Base-by-base conservation (phyloP, 345 rosid species). In the Salix koriyanagi region DNA sequence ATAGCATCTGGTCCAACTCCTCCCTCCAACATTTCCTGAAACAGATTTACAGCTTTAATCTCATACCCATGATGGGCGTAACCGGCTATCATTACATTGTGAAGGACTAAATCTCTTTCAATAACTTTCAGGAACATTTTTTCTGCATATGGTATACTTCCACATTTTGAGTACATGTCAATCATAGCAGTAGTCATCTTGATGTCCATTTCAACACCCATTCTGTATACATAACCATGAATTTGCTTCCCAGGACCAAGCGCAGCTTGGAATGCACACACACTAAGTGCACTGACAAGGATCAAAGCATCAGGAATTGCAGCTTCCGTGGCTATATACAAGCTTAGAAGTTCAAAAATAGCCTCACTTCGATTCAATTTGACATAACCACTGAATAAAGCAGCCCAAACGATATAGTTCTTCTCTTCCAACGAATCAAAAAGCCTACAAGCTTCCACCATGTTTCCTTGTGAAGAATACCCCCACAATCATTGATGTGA, bases 151-250 rank as follows among this genome's bases (percentile, higher is more conserved):
- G 79, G 80, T 39, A 90, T 77, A 77, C 89, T 89, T 67, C 91
- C 94, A 30, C 84, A 86, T 81, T 88, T 90, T 56, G 94, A 90
- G 74, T 90, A 90, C 91, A 84, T 87, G 72, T 87, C 88, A 52
- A 82, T 76, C 37, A 90, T 86, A 37, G 92, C 89, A 66, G 94
- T 87, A 65, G 87, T 89, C 25, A 89, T 77, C 50, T 78, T 86
- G 42, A 85, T 69, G 65, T 87, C 87, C 21, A 70, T 28, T 60
- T 80, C 77, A 21, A 83, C 67, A 10, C 86, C 89, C 28, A 83
- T 80, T 78, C 88, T 90, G 67, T 86, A 66, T 37, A 79, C 62
- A 75, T 90, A 87, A 6, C 87, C 92, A 79, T 90, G 94, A 21
- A 89, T 73, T 75, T 82, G 69, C 87, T 81, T 89, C 50, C 94